These are phyloP conservation scores for Scedosporium dehoogii DNA, from an alignment of 2,329 filamentous ascomycete genomes.

Conservation along the genomic window DNA sequence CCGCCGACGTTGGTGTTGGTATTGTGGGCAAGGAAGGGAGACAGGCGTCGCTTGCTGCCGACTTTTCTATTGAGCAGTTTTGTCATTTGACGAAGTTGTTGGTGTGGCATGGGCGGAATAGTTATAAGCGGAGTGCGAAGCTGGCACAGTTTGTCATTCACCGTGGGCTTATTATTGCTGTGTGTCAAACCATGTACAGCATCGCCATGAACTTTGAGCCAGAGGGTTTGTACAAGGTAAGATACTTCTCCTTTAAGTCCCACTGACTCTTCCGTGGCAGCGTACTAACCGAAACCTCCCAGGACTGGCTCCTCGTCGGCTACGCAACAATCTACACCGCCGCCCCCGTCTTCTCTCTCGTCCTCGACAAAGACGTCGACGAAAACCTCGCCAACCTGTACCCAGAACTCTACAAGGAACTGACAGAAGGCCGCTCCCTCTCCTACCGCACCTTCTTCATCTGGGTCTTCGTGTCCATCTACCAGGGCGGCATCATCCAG, in stretches of 20 bases:
- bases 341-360: constrained; percentile 81
- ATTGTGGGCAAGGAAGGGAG: constrained; percentile 97
- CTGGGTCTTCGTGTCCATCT: constrained; percentile 91
- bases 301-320: constrained; percentile 92
- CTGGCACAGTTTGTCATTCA: constrained; percentile 98
- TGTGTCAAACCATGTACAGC: constrained; percentile 96
- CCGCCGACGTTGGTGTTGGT: constrained; percentile 92
- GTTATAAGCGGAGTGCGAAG: constrained; percentile 92
- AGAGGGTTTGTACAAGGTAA: constrained; percentile 75
- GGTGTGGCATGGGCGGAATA: constrained; percentile 98
- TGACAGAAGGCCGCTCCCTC: constrained; percentile 79
- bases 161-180: constrained; percentile 85
- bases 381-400: constrained; percentile 90
- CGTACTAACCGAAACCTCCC: not conserved
- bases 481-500: constrained; percentile 92
- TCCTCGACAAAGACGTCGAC: constrained; percentile 91
- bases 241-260: constrained; percentile 9
- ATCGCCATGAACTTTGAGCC: constrained; percentile 89
- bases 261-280: constrained; percentile 14
- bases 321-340: constrained; percentile 97
- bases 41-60: constrained; percentile 87
- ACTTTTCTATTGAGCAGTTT: constrained; percentile 95
- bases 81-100: constrained; percentile 89
- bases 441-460: constrained; percentile 93
- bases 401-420: constrained; percentile 92